Conservation (phyloP, 768 basidiomycete genomes). For the Mycena venus region DNA sequence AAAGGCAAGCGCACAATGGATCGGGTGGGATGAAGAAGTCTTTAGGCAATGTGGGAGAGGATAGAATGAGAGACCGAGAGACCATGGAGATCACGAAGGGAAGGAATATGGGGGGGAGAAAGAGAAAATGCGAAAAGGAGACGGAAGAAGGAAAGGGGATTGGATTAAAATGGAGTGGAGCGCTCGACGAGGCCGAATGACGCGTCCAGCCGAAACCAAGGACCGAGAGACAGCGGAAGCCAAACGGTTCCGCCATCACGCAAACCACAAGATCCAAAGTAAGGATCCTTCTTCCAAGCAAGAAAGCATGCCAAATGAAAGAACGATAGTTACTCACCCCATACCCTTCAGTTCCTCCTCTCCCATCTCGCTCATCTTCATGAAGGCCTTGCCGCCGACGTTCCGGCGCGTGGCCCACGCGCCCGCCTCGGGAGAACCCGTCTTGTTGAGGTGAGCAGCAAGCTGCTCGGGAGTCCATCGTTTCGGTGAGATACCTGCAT, state of each 20-base stretch:
- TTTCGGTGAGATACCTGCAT: slow-evolving; percentile 10
- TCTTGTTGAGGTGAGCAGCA: slow-evolving; percentile 15
- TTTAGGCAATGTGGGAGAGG: no score
- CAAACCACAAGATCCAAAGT: neutral
- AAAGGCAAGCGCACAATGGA: neutral
- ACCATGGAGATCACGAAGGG: no score
- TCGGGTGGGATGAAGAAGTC: no score
- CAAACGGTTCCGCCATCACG: neutral
- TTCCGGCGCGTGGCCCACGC: slow-evolving; percentile 19
- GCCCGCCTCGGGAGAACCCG: slow-evolving; percentile 23
- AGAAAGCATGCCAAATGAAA: neutral
- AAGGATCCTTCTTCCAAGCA: neutral
- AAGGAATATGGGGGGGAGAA: neutral
- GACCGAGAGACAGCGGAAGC: no score
- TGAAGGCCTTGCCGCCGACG: slow-evolving; percentile 27
- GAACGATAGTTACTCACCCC: slow-evolving; percentile 19
- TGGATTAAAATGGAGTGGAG: no score
- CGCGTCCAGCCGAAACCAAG: no score
- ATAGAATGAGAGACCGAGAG: no score
- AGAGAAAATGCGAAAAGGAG: neutral
- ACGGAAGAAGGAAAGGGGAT: neutral
- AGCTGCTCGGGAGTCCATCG: slow-evolving; percentile 32
- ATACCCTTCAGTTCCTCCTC: slow-evolving; percentile 22
- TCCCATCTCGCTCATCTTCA: slow-evolving; percentile 27
- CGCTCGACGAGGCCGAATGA: no score